Conservation (phyloP, 768 basidiomycete genomes). For the Fomitopsis serialis region DNA sequence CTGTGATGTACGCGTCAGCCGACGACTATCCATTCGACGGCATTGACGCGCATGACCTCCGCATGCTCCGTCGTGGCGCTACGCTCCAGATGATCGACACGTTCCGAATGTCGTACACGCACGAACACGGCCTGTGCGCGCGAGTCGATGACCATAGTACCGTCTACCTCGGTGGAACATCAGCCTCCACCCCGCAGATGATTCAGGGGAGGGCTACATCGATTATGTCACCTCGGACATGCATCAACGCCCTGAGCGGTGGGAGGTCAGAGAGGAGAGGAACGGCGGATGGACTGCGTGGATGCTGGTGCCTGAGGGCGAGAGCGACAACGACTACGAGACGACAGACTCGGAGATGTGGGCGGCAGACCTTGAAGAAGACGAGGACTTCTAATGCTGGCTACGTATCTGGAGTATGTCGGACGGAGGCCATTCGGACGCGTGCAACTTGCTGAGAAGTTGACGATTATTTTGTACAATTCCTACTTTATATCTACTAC, state of each 20-base stretch:
- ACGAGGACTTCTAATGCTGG: neutral
- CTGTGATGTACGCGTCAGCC: constrained; percentile 31
- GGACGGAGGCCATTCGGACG: neutral
- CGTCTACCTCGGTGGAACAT: constrained; percentile 72
- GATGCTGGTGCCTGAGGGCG: constrained; percentile 29
- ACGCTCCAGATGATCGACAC: constrained; percentile 51
- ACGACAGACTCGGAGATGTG: constrained; percentile 37
- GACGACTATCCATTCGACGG: constrained; percentile 30
- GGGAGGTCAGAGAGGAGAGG: constrained; percentile 28
- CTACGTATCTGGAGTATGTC: neutral
- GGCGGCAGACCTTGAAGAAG: constrained; percentile 16
- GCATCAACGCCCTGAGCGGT: constrained; percentile 38
- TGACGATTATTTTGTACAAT: no score
- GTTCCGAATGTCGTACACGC: constrained; percentile 51
- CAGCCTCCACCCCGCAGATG: constrained; percentile 36
- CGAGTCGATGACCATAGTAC: constrained; percentile 32
- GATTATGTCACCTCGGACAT: constrained; percentile 36
- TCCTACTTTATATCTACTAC: neutral
- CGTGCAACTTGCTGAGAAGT: no score
- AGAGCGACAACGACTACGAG: constrained; percentile 26
- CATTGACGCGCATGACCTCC: constrained; percentile 28
- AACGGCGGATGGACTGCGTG: constrained; percentile 41
- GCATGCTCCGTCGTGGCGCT: constrained; percentile 55
- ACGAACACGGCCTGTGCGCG: constrained; percentile 48
- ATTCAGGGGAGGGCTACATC: constrained; percentile 35